These are phyloP conservation scores for Piper longum DNA, from an alignment of 164 flowering plant genomes.

Conservation along the genomic window DNA sequence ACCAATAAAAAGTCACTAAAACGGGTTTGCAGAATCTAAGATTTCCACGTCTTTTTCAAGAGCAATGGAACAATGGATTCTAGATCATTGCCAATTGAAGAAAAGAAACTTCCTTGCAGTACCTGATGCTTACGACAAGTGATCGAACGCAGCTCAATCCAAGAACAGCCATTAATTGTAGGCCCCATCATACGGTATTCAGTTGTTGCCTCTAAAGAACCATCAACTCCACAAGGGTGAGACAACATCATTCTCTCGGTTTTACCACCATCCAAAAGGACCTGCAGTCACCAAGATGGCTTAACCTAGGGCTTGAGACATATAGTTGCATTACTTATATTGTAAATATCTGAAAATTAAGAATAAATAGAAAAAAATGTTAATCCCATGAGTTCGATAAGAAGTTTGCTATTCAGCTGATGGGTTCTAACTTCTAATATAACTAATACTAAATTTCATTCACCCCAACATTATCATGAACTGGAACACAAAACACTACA, in stretches of 20 bases:
- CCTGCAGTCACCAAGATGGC: constrained; percentile 24
- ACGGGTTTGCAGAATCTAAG: too few species aligned
- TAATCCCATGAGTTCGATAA: too few species aligned
- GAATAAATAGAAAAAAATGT: neutral
- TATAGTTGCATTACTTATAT: too few species aligned
- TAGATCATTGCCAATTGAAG: neutral
- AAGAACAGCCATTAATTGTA: constrained; percentile 82
- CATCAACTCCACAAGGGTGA: constrained; percentile 47
- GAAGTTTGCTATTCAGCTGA: too few species aligned
- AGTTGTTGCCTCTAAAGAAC: constrained; percentile 67
- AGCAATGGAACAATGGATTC: neutral
- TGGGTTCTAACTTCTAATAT: too few species aligned
- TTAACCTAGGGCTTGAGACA: neutral
- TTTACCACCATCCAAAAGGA: constrained; percentile 76
- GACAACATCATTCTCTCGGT: constrained; percentile 74
- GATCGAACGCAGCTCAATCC: constrained; percentile 73
- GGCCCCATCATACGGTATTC: constrained; percentile 91
- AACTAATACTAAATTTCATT: too few species aligned
- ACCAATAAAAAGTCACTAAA: neutral
- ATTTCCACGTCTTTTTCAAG: neutral
- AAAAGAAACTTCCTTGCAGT: neutral
- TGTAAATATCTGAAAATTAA: too few species aligned
- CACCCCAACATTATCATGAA: too few species aligned
- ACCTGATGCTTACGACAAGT: constrained; percentile 92
- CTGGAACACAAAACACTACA: neutral